These are phyloP conservation scores for Thelonectria discophora DNA, from an alignment of 2,329 filamentous ascomycete genomes.

Conservation along the genomic window DNA sequence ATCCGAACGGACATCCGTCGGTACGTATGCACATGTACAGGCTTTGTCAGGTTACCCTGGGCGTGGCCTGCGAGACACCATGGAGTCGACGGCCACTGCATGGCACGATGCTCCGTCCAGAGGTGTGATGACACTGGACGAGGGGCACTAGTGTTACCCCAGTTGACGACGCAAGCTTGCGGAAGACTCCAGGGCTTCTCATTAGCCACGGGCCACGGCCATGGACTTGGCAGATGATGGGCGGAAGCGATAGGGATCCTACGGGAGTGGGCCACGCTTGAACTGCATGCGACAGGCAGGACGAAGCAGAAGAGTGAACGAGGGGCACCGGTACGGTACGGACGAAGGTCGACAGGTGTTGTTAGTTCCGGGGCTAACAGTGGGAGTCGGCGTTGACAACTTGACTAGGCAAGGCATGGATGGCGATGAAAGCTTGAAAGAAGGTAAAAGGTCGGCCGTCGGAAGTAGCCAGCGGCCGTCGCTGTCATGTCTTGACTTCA, in stretches of 20 bases:
- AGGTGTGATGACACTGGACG: conserved; percentile 20
- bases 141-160: conserved; percentile 24
- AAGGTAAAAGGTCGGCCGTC: not conserved
- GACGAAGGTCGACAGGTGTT: not conserved
- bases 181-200: conserved; percentile 18
- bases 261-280: conserved; percentile 16
- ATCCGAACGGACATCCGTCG: too few species aligned
- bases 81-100: conserved; percentile 19
- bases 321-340: too few species aligned
- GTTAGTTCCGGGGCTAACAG: not conserved
- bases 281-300: not conserved
- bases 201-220: conserved; percentile 17
- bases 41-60: conserved; percentile 21
- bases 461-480: not conserved
- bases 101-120: conserved; percentile 27
- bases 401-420: too few species aligned
- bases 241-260: conserved; percentile 30
- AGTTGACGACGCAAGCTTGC: conserved; percentile 26
- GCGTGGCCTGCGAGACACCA: conserved; percentile 7
- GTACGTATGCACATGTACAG: too few species aligned
- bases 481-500: not conserved
- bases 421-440: not conserved
- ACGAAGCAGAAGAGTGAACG: too few species aligned
- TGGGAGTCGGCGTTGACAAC: not conserved
- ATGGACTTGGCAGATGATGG: conserved; percentile 10